Percentiles rank a stretch among this genome's conserved stretches.
Evolutionary conservation across 768 basidiomycete genomes (phyloP).

Genomic region (Wakefieldia striispora): DNA sequence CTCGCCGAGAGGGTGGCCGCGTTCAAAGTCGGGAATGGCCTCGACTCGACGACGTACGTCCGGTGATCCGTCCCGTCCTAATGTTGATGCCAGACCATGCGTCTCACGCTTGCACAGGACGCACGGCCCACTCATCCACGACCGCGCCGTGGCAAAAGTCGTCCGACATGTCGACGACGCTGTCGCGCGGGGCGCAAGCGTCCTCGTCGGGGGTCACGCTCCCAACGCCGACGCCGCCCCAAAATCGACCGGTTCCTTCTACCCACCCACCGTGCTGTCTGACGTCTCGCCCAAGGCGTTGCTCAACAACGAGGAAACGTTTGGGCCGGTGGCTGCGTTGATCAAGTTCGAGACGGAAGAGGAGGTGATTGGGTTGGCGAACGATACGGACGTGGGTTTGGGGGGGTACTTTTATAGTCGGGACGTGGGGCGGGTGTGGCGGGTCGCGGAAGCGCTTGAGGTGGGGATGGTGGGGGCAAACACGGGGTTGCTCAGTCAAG

Average conservation of each 20-base stretch:
- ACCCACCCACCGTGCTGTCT: conserved; percentile 82
- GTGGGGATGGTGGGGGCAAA: conserved; percentile 92
- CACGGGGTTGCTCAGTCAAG: conserved; percentile 76
- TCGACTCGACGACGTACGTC: conserved; percentile 71
- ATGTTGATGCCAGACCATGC: neutral
- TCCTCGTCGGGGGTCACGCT: conserved; percentile 86
- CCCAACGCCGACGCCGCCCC: conserved; percentile 46
- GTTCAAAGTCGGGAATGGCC: conserved; percentile 88
- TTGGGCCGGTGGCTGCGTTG: conserved; percentile 87
- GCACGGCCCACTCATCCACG: conserved; percentile 93
- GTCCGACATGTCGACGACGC: conserved; percentile 86
- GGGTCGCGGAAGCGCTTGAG: conserved; percentile 92
- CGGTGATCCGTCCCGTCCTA: neutral
- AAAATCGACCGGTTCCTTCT: conserved; percentile 55
- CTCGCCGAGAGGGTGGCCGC: conserved; percentile 79
- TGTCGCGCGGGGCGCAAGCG: conserved; percentile 75
- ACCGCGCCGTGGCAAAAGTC: conserved; percentile 83
- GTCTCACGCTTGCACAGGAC: conserved; percentile 48
- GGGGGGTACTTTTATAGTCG: conserved; percentile 92
- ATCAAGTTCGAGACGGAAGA: conserved; percentile 93
- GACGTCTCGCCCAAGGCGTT: conserved; percentile 73
- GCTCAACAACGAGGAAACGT: conserved; percentile 85
- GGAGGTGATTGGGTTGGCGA: conserved; percentile 84
- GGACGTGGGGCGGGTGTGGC: conserved; percentile 88
- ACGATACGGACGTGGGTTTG: conserved; percentile 78